phyloP scores from a whole-genome alignment of 352 stramenopile genomes.

The Globisporangium emineosum region DNA sequence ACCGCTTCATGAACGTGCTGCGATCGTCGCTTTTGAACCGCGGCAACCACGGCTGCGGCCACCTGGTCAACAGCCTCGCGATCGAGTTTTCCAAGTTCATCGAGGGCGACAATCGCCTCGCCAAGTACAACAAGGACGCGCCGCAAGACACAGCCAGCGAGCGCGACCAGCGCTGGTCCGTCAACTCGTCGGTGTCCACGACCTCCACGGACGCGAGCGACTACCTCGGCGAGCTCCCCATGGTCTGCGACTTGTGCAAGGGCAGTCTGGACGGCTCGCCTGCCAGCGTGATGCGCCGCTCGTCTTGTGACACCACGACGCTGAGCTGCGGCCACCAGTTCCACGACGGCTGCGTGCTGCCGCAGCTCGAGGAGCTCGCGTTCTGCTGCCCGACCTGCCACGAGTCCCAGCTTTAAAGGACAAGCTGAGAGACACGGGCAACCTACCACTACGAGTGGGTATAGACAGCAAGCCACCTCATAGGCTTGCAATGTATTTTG shows the following conservation, averaged over 20 bases:
- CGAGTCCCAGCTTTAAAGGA: neutral
- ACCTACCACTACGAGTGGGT: neutral
- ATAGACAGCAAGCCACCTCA: neutral
- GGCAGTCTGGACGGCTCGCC: neutral
- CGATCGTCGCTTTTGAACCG: slow-evolving; percentile 32
- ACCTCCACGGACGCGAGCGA: slow-evolving; percentile 9
- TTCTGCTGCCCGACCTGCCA: neutral
- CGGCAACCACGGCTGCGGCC: slow-evolving; percentile 34
- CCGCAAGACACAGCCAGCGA: neutral
- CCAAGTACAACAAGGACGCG: neutral
- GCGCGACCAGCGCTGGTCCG: slow-evolving; percentile 8
- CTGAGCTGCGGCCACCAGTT: slow-evolving; percentile 21
- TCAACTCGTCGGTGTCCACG: slow-evolving; percentile 8
- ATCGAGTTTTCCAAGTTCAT: slow-evolving; percentile 24
- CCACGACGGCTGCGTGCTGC: slow-evolving; percentile 21
- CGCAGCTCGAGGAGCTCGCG: slow-evolving; percentile 8
- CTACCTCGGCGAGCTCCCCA: neutral
- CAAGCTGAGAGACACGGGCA: neutral
- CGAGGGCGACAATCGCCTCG: neutral
- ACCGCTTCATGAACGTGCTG: slow-evolving; percentile 32
- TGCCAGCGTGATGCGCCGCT: neutral
- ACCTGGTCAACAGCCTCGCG: slow-evolving; percentile 29
- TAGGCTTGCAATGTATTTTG: neutral
- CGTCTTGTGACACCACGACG: slow-evolving; percentile 16
- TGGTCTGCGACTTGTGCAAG: slow-evolving; percentile 7